phyloP scores from a whole-genome alignment of 306 rosid genomes.

The barrel medic (Medicago truncatula) region DNA sequence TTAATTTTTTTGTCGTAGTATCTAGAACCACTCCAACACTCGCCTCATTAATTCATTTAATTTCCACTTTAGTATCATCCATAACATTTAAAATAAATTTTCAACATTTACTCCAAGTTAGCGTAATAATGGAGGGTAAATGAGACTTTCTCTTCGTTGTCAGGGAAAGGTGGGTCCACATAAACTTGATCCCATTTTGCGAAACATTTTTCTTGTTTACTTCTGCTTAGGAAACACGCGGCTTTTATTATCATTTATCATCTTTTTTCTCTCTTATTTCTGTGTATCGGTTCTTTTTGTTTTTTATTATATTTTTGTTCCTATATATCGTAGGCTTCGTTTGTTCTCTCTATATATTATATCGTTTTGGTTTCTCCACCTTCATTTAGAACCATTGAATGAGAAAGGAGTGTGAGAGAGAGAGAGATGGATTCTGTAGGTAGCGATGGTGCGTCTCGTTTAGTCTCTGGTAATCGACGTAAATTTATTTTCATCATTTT shows the following conservation, averaged over 20 bases:
- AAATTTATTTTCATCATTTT: neutral
- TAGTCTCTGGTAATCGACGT: neutral
- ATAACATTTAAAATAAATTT: too few species aligned
- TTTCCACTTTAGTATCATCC: too few species aligned
- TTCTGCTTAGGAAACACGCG: neutral
- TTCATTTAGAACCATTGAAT: neutral
- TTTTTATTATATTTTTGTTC: neutral
- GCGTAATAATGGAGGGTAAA: neutral
- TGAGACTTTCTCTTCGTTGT: neutral
- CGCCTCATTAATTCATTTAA: too few species aligned
- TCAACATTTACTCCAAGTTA: neutral
- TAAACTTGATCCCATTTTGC: neutral
- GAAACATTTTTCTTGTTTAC: neutral
- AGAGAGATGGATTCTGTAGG: slow-evolving; percentile 20
- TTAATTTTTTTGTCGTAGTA: too few species aligned
- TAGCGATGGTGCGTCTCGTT: neutral
- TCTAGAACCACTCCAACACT: too few species aligned
- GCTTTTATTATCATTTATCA: neutral
- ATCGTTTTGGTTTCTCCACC: neutral
- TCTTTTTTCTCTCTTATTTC: neutral
- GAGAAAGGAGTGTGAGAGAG: slow-evolving; percentile 31
- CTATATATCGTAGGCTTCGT: neutral
- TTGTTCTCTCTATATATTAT: neutral
- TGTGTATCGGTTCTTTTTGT: neutral
- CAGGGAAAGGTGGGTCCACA: neutral